Evolutionary conservation across 139 green algal genomes (phyloP).

Genomic region (Coelastrella sp.): DNA sequence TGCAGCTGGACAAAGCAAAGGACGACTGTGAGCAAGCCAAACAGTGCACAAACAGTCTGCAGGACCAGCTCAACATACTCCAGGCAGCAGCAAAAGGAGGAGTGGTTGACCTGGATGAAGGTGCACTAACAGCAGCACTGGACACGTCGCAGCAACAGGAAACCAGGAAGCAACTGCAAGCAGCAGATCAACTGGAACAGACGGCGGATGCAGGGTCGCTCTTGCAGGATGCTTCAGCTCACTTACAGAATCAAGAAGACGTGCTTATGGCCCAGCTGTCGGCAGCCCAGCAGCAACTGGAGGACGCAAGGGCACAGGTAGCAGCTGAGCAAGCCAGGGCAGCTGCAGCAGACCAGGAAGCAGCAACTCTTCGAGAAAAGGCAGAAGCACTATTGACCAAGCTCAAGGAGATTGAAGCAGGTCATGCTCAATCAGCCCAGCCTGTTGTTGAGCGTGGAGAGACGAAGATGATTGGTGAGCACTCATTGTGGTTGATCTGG

Average conservation of each 20-base stretch:
- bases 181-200: not conserved
- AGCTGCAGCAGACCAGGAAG: not conserved
- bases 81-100: not conserved
- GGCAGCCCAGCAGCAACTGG: not conserved
- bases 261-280: not conserved
- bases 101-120: not conserved
- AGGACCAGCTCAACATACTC: too few species aligned
- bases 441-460: too few species aligned
- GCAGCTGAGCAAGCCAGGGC: conserved; percentile 2
- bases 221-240: not conserved
- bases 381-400: not conserved
- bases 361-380: not conserved
- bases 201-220: too few species aligned
- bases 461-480: too few species aligned
- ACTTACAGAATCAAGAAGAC: not conserved
- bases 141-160: not conserved
- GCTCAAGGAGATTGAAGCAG: not conserved
- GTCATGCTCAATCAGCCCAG: too few species aligned
- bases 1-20: too few species aligned
- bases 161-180: not conserved
- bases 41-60: too few species aligned
- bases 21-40: too few species aligned
- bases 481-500: too few species aligned
- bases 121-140: not conserved
- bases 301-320: not conserved